These are phyloP conservation scores for Zea luxurians DNA, from an alignment of 176 grass and related monocot genomes.

Conservation along the genomic window DNA sequence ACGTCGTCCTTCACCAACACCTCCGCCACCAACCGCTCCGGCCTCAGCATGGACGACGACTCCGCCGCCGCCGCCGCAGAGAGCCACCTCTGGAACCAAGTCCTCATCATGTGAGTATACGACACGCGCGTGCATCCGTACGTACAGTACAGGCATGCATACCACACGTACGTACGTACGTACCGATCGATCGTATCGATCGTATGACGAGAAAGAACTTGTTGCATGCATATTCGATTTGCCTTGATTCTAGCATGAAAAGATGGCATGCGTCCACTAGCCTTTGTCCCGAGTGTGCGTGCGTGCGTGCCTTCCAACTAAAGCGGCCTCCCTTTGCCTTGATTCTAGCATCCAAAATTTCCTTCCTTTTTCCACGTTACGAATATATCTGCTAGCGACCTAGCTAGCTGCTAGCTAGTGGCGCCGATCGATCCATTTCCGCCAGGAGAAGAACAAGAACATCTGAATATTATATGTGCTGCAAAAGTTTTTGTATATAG, in stretches of 20 bases:
- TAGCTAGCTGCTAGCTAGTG: neutral
- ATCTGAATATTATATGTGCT: conserved; percentile 21
- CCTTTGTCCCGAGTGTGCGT: conserved; percentile 32
- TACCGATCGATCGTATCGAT: too few species aligned
- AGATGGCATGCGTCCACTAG: conserved; percentile 53
- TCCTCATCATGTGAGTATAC: conserved; percentile 69
- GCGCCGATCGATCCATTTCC: neutral
- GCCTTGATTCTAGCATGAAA: too few species aligned
- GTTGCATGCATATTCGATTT: conserved; percentile 58
- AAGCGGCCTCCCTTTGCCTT: conserved; percentile 43
- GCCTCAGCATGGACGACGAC: conserved; percentile 58
- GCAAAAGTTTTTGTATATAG: conserved; percentile 21
- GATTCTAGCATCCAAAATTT: conserved; percentile 48
- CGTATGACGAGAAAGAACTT: neutral
- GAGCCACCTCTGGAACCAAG: conserved; percentile 90
- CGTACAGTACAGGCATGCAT: too few species aligned
- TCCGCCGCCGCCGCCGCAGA: conserved; percentile 40
- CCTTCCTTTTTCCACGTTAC: neutral
- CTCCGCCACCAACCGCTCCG: conserved; percentile 50
- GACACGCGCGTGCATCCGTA: neutral
- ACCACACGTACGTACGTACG: too few species aligned
- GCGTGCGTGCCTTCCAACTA: conserved; percentile 26
- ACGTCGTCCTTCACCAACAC: conserved; percentile 60
- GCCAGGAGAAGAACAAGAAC: too few species aligned
- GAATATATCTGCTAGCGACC: neutral